phyloP scores from a whole-genome alignment of 2,329 filamentous ascomycete species.

The Stagonosporopsis cucurbitacearum region DNA sequence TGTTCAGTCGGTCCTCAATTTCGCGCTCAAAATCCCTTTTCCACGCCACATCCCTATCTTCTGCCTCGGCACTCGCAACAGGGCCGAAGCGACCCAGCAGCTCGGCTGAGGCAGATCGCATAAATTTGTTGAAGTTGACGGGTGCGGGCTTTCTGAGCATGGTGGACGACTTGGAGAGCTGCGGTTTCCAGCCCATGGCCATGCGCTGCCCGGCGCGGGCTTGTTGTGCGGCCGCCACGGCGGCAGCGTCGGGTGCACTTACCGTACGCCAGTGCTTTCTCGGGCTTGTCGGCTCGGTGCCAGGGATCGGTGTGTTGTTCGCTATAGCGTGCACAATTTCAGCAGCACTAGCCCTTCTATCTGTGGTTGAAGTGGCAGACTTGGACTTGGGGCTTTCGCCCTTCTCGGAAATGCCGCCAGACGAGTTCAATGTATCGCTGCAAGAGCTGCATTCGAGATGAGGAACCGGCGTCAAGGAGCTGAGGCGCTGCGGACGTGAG shows the following conservation, averaged over 20 bases:
- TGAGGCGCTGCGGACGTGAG: conserved; percentile 41
- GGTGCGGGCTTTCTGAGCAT: neutral
- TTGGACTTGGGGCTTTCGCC: conserved; percentile 7
- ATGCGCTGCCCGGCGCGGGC: conserved; percentile 2
- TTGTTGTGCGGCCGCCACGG: neutral
- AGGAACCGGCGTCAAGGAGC: conserved; percentile 29
- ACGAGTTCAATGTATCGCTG: conserved; percentile 23
- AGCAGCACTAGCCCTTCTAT: conserved; percentile 18
- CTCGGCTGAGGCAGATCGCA: conserved; percentile 22
- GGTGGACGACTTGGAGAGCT: conserved; percentile 1
- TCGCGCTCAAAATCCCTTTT: conserved; percentile 23
- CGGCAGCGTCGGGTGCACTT: conserved; percentile 20
- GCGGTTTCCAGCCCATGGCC: conserved; percentile 27
- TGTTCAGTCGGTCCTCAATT: conserved; percentile 15
- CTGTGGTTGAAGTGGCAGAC: conserved; percentile 19
- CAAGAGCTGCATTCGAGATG: conserved; percentile 30
- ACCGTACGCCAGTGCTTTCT: conserved; percentile 22
- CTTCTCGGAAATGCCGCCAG: conserved; percentile 3
- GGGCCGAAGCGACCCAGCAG: conserved; percentile 23
- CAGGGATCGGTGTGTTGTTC: conserved; percentile 29
- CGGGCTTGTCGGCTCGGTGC: conserved; percentile 1
- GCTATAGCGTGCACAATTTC: conserved; percentile 36
- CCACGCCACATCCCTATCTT: conserved; percentile 15
- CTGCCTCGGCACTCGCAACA: conserved; percentile 12
- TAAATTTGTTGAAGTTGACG: neutral